A percentile compares a stretch with the other conserved stretches of the same genome.
Evolutionary conservation across 2,329 filamentous ascomycete species (phyloP).

Genomic region (Xylariaceae sp.): DNA sequence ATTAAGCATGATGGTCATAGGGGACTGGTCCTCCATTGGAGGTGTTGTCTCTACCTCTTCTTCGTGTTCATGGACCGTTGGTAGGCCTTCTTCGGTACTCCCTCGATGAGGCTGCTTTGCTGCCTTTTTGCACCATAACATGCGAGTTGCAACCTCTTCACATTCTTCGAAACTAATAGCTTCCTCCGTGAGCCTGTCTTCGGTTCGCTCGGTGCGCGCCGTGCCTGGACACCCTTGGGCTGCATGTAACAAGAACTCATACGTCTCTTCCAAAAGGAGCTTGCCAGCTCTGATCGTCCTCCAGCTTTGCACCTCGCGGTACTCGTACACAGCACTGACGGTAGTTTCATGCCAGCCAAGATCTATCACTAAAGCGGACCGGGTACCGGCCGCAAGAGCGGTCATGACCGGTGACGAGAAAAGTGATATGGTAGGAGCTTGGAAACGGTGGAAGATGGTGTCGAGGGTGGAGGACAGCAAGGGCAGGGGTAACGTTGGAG

Average conservation of each 20-base stretch:
- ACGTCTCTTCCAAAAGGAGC: conserved; percentile 71
- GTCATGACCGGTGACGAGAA: conserved; percentile 78
- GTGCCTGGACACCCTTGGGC: conserved; percentile 37
- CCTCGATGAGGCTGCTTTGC: conserved; percentile 38
- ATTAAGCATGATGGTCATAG: conserved; percentile 52
- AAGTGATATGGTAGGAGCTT: conserved; percentile 79
- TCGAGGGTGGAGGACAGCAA: conserved; percentile 77
- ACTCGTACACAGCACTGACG: conserved; percentile 88
- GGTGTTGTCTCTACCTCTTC: conserved; percentile 52
- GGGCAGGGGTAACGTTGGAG: conserved; percentile 77
- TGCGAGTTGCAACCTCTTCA: conserved; percentile 76
- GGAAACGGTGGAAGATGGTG: conserved; percentile 80
- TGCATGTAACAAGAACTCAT: conserved; percentile 62
- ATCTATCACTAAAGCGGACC: conserved; percentile 86
- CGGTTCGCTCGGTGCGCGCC: conserved; percentile 34
- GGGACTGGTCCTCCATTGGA: conserved; percentile 43
- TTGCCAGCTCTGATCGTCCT: conserved; percentile 78
- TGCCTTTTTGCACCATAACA: conserved; percentile 75
- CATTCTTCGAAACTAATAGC: conserved; percentile 75
- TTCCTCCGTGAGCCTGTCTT: conserved; percentile 40
- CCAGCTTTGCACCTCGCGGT: conserved; percentile 75
- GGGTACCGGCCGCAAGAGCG: conserved; percentile 78
- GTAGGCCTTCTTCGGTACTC: conserved; percentile 44
- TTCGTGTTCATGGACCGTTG: conserved; percentile 62
- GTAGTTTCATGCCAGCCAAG: conserved; percentile 92